phyloP scores from a whole-genome alignment of 106 monocot species.

The Dendrobium chrysotoxum region DNA sequence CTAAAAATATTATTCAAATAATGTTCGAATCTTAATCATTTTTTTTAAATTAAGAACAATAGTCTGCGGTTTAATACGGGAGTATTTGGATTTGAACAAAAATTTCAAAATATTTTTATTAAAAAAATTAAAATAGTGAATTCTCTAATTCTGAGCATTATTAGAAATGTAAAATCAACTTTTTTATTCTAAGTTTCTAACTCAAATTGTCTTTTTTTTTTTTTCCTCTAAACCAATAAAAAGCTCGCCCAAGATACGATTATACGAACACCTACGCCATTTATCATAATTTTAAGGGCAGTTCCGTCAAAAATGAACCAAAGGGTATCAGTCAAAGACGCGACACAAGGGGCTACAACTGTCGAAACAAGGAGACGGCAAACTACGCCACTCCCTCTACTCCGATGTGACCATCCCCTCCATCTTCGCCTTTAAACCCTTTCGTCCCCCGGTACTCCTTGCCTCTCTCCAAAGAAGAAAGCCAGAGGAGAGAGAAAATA shows the following conservation, averaged over 20 bases:
- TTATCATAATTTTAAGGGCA: not conserved
- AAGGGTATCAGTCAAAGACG: not conserved
- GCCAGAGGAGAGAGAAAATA: not conserved
- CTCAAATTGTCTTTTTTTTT: too few species aligned
- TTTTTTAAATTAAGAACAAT: too few species aligned
- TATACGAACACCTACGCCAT: not conserved
- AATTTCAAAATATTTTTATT: too few species aligned
- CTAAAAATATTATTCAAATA: too few species aligned
- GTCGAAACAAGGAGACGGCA: not conserved
- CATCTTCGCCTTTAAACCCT: not conserved
- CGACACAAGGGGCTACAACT: slow-evolving; percentile 4
- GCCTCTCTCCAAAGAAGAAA: not conserved
- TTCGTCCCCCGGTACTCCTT: not conserved
- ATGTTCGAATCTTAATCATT: too few species aligned
- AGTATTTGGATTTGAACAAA: too few species aligned
- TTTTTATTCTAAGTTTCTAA: too few species aligned
- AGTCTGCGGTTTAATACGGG: too few species aligned
- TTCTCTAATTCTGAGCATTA: too few species aligned
- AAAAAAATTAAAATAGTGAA: too few species aligned
- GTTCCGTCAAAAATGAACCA: not conserved
- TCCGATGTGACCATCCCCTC: slow-evolving; percentile 5
- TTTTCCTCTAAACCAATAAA: not conserved
- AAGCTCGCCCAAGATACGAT: not conserved
- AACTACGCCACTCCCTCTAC: not conserved
- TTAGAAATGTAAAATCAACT: too few species aligned